phyloP scores from a whole-genome alignment of 345 rosid species.

The Ailanthus altissimus region DNA sequence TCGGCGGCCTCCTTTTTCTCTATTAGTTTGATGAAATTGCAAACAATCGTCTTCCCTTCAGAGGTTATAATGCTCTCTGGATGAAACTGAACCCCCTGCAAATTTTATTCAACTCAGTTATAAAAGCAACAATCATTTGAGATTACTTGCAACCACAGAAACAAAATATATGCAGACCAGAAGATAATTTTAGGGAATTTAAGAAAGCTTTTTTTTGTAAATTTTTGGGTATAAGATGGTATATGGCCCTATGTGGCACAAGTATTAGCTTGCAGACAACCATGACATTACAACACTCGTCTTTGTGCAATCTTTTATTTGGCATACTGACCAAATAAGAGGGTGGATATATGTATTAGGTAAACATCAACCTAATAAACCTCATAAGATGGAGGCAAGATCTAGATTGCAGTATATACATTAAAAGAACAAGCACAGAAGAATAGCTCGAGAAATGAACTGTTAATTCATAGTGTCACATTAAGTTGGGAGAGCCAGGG shows the following conservation, averaged over 20 bases:
- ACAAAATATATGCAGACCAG: not conserved
- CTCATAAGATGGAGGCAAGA: not conserved
- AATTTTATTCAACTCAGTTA: not conserved
- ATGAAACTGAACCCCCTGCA: slow-evolving; percentile 96
- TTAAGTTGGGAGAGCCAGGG: not conserved
- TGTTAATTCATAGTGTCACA: not conserved
- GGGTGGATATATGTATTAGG: too few species aligned
- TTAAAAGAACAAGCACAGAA: not conserved
- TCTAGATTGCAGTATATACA: not conserved
- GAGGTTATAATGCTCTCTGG: slow-evolving; percentile 92
- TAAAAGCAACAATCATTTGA: not conserved
- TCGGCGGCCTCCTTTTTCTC: slow-evolving; percentile 58
- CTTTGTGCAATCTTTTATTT: not conserved
- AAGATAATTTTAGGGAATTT: not conserved
- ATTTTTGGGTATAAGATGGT: not conserved
- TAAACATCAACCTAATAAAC: too few species aligned
- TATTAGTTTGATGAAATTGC: slow-evolving; percentile 69
- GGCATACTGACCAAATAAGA: not conserved
- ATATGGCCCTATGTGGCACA: not conserved
- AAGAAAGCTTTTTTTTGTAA: not conserved
- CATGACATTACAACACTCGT: not conserved
- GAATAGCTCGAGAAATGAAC: too few species aligned
- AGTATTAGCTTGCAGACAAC: not conserved
- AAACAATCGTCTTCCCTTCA: slow-evolving; percentile 73
- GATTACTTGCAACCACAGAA: not conserved